These are phyloP conservation scores for Rhinocladiella mackenziei DNA, from an alignment of 2,329 filamentous ascomycete species.

Conservation along the genomic window DNA sequence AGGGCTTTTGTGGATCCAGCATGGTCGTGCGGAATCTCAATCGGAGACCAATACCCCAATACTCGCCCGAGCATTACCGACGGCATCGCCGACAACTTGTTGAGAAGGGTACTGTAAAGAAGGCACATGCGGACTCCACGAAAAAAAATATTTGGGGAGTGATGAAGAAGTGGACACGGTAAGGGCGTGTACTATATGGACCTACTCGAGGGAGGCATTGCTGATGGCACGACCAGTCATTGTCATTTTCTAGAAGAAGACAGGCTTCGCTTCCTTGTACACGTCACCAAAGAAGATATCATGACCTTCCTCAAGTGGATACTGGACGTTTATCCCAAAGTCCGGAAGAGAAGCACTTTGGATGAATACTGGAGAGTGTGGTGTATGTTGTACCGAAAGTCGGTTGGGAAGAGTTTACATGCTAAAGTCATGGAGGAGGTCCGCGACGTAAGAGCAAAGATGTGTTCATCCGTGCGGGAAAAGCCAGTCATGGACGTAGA, in stretches of 20 bases:
- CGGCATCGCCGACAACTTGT: conserved; percentile 12
- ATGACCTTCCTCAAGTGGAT: too few relatives aligned
- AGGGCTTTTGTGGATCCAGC: conserved; percentile 6
- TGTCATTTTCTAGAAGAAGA: not conserved
- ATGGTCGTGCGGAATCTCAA: conserved; percentile 11
- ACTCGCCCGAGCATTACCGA: conserved; percentile 19
- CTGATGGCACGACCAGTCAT: not conserved
- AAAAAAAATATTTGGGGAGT: conserved; percentile 19
- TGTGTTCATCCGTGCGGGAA: too few relatives aligned
- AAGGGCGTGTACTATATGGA: conserved; percentile 1
- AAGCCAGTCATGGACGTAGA: too few relatives aligned
- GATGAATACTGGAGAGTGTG: too few relatives aligned
- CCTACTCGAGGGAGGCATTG: not conserved
- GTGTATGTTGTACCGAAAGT: too few relatives aligned
- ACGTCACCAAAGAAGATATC: too few relatives aligned
- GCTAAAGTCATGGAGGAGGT: not conserved
- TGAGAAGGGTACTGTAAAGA: conserved; percentile 13
- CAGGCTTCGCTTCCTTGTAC: not conserved
- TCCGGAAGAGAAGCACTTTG: too few relatives aligned
- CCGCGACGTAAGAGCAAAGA: not conserved
- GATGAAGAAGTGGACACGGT: conserved; percentile 18
- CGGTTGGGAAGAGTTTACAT: too few relatives aligned
- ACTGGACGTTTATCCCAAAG: too few relatives aligned
- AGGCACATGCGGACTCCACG: conserved; percentile 19
- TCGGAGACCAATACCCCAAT: conserved; percentile 13